A percentile compares a stretch with the other conserved stretches of the same genome.
phyloP scores from a whole-genome alignment of 2,329 filamentous ascomycete species.

The Bimuria novae-zelandiae region DNA sequence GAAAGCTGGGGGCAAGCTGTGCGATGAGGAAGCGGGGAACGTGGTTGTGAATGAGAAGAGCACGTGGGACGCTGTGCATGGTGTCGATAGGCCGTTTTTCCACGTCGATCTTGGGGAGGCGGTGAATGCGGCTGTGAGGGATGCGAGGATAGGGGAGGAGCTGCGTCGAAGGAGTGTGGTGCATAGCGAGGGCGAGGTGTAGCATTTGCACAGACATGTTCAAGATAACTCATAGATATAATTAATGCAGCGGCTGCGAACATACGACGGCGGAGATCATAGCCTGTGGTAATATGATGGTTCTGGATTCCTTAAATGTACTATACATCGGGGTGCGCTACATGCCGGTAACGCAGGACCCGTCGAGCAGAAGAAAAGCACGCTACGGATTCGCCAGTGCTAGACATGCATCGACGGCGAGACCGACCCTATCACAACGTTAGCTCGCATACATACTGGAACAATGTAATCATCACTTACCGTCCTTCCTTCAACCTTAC shows the following conservation, averaged over 20 bases:
- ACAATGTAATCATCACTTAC: constrained; percentile 59
- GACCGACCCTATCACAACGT: neutral
- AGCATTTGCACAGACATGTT: neutral
- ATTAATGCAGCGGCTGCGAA: too few species aligned
- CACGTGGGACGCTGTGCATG: constrained; percentile 20
- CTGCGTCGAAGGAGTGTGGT: neutral
- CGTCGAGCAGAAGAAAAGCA: neutral
- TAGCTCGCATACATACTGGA: neutral
- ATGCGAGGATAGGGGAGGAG: constrained; percentile 25
- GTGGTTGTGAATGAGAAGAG: neutral
- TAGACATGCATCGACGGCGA: constrained; percentile 4
- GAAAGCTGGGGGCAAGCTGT: too few species aligned
- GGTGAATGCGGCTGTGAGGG: constrained; percentile 31
- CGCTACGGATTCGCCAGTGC: constrained; percentile 3
- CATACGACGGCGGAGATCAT: too few species aligned
- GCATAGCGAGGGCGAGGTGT: neutral
- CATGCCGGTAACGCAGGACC: neutral
- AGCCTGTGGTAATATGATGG: too few species aligned
- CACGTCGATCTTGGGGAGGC: constrained; percentile 37
- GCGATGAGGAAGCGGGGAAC: neutral
- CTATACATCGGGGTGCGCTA: too few species aligned
- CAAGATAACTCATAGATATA: too few species aligned
- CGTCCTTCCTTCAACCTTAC: constrained; percentile 93
- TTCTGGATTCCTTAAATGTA: too few species aligned
- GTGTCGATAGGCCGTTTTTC: constrained; percentile 34